A percentile compares a stretch with the other conserved stretches of the same genome.
Evolutionary conservation across 139 green algal genomes (phyloP).

Genomic region (Penium margaritaceum): DNA sequence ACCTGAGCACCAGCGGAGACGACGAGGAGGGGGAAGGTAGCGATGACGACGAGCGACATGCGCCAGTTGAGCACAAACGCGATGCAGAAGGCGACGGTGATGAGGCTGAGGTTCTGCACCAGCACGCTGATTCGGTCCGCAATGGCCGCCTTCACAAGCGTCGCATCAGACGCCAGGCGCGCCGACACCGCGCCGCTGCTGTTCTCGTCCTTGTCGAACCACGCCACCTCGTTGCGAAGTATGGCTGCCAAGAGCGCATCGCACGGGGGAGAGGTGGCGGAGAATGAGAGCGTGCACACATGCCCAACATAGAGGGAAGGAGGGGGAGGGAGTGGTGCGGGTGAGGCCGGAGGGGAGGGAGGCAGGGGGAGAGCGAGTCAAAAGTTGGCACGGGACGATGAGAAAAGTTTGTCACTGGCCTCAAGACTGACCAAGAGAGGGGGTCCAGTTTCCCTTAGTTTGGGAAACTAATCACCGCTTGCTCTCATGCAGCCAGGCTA

Average conservation of each 20-base stretch:
- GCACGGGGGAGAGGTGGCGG: background rate
- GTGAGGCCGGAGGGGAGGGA: background rate
- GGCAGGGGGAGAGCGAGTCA: background rate
- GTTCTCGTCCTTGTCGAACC: conserved; percentile 23
- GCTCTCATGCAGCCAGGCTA: too few species aligned
- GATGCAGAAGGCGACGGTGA: conserved; percentile 54
- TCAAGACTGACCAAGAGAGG: too few species aligned
- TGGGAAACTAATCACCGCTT: too few species aligned
- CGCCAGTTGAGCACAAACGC: conserved; percentile 59
- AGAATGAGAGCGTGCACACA: background rate
- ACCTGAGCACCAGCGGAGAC: background rate
- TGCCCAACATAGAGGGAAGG: background rate
- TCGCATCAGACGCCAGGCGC: background rate
- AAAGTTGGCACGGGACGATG: background rate
- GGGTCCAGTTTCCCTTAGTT: too few species aligned
- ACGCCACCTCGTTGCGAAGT: conserved; percentile 24
- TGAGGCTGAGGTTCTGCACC: conserved; percentile 9
- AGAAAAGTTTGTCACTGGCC: too few species aligned
- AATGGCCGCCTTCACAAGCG: conserved; percentile 22
- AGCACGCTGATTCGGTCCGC: background rate
- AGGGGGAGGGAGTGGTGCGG: background rate
- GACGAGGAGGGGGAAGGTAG: background rate
- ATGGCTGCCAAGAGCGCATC: conserved; percentile 16
- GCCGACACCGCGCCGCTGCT: conserved; percentile 11
- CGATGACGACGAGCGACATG: conserved; percentile 59